Percentiles rank a stretch among this genome's conserved stretches.
phyloP scores from a whole-genome alignment of 371 early-diverging fungal species.

The Sporodiniella umbellata region DNA sequence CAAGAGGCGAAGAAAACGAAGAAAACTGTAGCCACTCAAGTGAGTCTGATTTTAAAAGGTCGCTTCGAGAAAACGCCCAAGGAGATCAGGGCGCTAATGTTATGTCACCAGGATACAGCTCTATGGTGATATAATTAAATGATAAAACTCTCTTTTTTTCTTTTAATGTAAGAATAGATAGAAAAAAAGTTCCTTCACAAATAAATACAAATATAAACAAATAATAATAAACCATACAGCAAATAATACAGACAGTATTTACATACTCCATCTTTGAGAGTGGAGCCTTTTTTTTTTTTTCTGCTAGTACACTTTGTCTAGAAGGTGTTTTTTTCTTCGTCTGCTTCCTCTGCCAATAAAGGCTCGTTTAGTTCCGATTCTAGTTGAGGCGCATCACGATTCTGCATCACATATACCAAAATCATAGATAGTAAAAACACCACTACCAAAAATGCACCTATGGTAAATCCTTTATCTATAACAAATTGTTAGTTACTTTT shows the following conservation, averaged over 20 bases:
- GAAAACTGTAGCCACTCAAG: background rate
- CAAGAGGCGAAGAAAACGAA: conserved; percentile 49
- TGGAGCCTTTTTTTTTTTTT: background rate
- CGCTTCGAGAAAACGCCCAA: conserved; percentile 7
- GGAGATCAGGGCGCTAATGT: conserved; percentile 8
- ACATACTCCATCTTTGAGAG: background rate
- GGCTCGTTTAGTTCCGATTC: conserved; percentile 6
- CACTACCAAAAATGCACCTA: conserved; percentile 11
- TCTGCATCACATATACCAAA: conserved; percentile 11
- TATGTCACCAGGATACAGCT: background rate
- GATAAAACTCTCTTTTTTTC: too few species aligned
- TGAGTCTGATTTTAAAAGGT: conserved; percentile 11
- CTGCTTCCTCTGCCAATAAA: conserved; percentile 5
- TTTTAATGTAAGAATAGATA: background rate
- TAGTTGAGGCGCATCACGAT: conserved; percentile 6
- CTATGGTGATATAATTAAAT: background rate
- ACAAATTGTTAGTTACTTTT: background rate
- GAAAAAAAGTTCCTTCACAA: background rate
- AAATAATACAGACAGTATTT: too few species aligned
- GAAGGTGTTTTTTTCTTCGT: background rate
- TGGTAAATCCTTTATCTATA: conserved; percentile 30
- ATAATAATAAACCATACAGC: too few species aligned
- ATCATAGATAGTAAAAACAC: conserved; percentile 18
- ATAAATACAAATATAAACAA: too few species aligned
- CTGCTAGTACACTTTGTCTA: too few species aligned